Percentiles rank a stretch among this genome's conserved stretches.
These are phyloP conservation scores for Penicillium arizonense DNA, from an alignment of 495 filamentous ascomycete genomes.

Conservation along the genomic window DNA sequence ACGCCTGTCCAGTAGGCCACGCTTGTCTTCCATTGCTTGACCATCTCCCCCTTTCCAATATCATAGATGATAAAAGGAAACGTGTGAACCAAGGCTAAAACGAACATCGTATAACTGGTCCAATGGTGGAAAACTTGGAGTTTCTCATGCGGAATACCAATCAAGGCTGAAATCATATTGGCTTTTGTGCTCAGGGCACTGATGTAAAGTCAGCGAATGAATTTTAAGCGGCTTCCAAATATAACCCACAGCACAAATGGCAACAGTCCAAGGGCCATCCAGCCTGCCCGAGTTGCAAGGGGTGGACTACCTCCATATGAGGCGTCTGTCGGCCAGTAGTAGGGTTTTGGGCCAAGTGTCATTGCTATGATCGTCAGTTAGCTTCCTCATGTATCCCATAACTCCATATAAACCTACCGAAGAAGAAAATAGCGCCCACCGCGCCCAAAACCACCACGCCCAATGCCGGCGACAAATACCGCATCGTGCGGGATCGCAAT, in stretches of 20 bases:
- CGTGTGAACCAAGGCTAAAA: conserved; percentile 47
- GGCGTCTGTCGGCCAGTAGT: conserved; percentile 57
- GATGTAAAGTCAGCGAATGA: background rate
- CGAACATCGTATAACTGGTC: conserved; percentile 47
- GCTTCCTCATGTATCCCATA: background rate
- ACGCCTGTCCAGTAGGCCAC: conserved; percentile 42
- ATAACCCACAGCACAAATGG: conserved; percentile 49
- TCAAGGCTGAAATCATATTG: conserved; percentile 47
- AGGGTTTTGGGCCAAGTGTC: conserved; percentile 51
- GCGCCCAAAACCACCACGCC: conserved; percentile 23
- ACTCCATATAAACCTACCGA: conserved; percentile 33
- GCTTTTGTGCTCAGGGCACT: conserved; percentile 34
- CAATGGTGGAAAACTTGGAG: conserved; percentile 45
- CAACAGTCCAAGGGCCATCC: conserved; percentile 50
- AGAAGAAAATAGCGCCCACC: conserved; percentile 21
- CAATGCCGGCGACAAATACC: conserved; percentile 25
- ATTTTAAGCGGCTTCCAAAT: conserved; percentile 2
- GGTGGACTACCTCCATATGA: conserved; percentile 50
- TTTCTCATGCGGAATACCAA: conserved; percentile 52
- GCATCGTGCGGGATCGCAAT: conserved; percentile 13
- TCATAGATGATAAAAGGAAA: conserved; percentile 53
- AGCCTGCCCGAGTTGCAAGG: conserved; percentile 50
- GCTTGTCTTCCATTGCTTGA: conserved; percentile 39
- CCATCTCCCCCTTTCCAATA: conserved; percentile 45
- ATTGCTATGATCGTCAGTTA: conserved; percentile 30